These are phyloP conservation scores for Chlorella sp. DNA, from an alignment of 139 green algal genomes.

Conservation along the genomic window DNA sequence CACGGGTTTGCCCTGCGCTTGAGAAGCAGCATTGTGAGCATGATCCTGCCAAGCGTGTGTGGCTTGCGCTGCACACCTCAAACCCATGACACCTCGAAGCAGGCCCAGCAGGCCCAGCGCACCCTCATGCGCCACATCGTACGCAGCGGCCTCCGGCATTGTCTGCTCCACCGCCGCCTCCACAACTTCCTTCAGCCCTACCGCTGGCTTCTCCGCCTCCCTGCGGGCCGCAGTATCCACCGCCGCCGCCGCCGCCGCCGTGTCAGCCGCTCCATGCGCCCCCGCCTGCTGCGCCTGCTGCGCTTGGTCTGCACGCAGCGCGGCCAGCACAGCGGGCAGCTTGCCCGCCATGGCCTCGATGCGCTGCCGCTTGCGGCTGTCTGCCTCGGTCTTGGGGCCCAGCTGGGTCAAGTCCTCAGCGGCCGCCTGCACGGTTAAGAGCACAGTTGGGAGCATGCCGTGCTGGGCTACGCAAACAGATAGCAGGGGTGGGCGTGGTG, in stretches of 20 bases:
- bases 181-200: constrained; percentile 9
- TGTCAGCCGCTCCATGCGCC: neutral
- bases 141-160: neutral
- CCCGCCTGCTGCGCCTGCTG: constrained; percentile 1
- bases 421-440: neutral
- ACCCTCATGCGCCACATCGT: neutral
- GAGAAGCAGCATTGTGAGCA: neutral
- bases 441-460: no score
- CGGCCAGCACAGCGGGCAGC: constrained; percentile 1
- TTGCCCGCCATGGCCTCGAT: constrained; percentile 5
- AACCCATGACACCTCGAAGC: no score
- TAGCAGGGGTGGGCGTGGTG: no score
- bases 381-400: neutral
- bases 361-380: constrained; percentile 25
- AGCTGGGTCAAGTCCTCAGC: neutral
- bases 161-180: neutral
- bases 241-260: neutral
- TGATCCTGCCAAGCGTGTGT: no score
- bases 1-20: neutral
- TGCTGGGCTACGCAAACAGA: no score
- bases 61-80: no score
- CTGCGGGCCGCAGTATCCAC: neutral
- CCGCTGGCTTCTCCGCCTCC: neutral
- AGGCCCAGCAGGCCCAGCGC: no score
- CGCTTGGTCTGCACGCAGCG: neutral